Conservation (phyloP, 176 grass and related monocot species). For the Elymus sibiricus region DNA sequence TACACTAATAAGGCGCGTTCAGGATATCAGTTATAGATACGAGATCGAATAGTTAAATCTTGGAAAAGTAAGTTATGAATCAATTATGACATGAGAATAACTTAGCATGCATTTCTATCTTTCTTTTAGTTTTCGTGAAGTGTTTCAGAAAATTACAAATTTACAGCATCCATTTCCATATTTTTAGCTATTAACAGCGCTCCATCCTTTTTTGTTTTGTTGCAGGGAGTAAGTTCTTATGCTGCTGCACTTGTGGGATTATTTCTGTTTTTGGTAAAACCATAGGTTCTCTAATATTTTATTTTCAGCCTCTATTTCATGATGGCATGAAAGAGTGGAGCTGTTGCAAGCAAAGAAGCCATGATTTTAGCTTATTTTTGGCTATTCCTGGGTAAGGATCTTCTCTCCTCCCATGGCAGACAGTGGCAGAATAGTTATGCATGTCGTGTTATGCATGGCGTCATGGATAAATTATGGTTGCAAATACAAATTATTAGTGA, state of each 20-base stretch:
- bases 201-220: conserved; percentile 12
- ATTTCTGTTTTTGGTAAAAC: conserved; percentile 20
- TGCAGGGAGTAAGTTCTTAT: conserved; percentile 80
- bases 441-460: not conserved
- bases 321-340: conserved; percentile 99
- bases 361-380: conserved; percentile 99
- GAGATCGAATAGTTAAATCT: not conserved
- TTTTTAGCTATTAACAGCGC: not conserved
- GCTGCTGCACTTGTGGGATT: conserved; percentile 13
- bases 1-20: not conserved
- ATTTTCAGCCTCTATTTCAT: conserved; percentile 84
- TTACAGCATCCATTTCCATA: not conserved
- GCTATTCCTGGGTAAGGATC: conserved; percentile 89
- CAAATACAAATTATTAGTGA: not conserved
- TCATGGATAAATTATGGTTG: not conserved
- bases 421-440: not conserved
- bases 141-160: not conserved
- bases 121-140: not conserved
- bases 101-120: not conserved
- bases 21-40: not conserved
- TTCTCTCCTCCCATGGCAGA: not conserved
- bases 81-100: not conserved
- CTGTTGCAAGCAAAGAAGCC: conserved; percentile 98
- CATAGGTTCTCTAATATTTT: conserved; percentile 28
- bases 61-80: not conserved